phyloP scores from a whole-genome alignment of 352 stramenopile species.

The Saprolegnia parasitica region DNA sequence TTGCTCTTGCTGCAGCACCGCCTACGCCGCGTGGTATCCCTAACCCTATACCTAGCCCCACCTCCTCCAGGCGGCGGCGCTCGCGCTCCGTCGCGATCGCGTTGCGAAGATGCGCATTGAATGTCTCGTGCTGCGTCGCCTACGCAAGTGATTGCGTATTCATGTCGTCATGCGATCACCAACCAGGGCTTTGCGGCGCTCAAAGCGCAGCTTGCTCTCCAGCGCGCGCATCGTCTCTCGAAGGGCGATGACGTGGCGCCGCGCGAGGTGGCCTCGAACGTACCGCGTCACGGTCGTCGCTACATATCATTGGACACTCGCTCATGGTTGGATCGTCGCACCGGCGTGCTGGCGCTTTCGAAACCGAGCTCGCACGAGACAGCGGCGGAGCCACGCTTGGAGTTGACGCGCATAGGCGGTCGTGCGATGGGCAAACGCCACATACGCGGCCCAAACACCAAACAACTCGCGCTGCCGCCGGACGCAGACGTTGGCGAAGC shows the following conservation, averaged over 20 bases:
- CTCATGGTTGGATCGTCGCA: not conserved
- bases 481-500: not conserved
- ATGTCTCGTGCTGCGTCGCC: not conserved
- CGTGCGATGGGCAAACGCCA: not conserved
- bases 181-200: conserved; percentile 23
- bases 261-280: not conserved
- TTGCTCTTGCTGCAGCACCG: not conserved
- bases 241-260: not conserved
- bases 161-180: not conserved
- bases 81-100: conserved; percentile 5
- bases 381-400: not conserved
- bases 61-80: conserved; percentile 3
- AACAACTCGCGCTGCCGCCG: not conserved
- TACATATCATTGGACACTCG: not conserved
- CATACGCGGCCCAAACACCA: not conserved
- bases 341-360: not conserved
- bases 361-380: not conserved
- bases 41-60: not conserved
- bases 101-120: not conserved
- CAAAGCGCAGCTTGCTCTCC: conserved; percentile 16
- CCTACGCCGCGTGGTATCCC: not conserved
- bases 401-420: not conserved
- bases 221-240: not conserved
- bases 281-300: not conserved
- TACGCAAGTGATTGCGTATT: not conserved